A percentile compares a stretch with the other conserved stretches of the same genome.
Evolutionary conservation across 768 basidiomycete genomes (phyloP).

Genomic region (Suillus subalutaceus): DNA sequence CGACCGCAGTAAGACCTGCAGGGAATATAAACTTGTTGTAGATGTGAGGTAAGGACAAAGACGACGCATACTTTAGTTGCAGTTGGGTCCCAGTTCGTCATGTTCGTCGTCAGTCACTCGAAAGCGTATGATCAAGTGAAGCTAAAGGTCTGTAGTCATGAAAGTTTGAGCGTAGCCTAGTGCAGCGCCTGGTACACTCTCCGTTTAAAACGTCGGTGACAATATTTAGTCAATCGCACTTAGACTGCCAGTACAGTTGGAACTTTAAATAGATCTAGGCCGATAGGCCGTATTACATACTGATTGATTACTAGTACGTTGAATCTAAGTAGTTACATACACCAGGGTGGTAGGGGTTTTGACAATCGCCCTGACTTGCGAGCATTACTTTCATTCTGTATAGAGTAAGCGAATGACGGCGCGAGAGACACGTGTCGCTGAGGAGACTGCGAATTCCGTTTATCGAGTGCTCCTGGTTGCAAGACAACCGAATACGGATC

Average conservation of each 20-base stretch:
- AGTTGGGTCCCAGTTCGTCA: slow-evolving; percentile 34
- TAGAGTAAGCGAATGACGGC: not conserved
- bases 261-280: not conserved
- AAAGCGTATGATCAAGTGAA: not conserved
- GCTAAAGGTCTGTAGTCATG: not conserved
- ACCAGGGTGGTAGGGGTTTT: slow-evolving; percentile 26
- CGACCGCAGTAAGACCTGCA: slow-evolving; percentile 62
- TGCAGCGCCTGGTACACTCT: not conserved
- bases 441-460: not conserved
- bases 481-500: not conserved
- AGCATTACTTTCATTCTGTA: slow-evolving; percentile 10
- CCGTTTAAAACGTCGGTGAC: not conserved
- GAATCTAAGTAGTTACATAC: slow-evolving; percentile 15
- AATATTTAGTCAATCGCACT: not conserved
- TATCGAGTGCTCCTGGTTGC: not conserved
- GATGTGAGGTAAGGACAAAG: not conserved
- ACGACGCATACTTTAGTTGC: slow-evolving; percentile 32
- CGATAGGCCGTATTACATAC: not conserved
- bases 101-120: slow-evolving; percentile 11
- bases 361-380: slow-evolving; percentile 27
- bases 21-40: not conserved
- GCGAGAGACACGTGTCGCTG: not conserved
- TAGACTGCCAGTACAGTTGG: not conserved
- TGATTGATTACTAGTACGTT: not conserved
- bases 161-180: not conserved